A percentile compares a stretch with the other conserved stretches of the same genome.
phyloP scores from a whole-genome alignment of 108 stramenopile species.

The Cyclotella baltica region DNA sequence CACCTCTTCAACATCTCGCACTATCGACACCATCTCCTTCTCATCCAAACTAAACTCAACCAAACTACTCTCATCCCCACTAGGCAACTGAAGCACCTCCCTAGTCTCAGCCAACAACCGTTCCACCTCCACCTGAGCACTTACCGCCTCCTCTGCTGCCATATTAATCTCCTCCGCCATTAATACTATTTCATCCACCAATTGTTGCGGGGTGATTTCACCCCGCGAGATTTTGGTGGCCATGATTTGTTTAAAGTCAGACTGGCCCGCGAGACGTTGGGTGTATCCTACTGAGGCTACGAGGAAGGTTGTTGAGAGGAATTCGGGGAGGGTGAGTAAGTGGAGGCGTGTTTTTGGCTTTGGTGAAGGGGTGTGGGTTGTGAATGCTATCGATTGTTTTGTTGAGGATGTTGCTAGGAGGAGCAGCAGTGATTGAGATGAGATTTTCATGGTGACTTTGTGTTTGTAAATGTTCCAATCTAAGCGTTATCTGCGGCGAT shows the following conservation, averaged over 20 bases:
- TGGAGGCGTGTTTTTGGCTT: not conserved
- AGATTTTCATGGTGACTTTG: not conserved
- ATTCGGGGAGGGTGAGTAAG: slow-evolving; percentile 1
- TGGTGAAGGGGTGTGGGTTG: not conserved
- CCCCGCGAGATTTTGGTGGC: slow-evolving; percentile 30
- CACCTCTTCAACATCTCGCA: slow-evolving; percentile 19
- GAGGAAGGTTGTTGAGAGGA: slow-evolving; percentile 3
- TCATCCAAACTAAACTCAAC: too few relatives aligned
- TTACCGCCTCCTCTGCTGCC: slow-evolving; percentile 2
- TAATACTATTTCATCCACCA: slow-evolving; percentile 20
- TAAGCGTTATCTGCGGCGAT: too few relatives aligned
- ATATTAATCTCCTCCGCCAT: slow-evolving; percentile 33
- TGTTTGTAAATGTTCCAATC: too few relatives aligned
- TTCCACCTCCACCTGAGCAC: slow-evolving; percentile 26
- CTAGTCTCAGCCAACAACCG: slow-evolving; percentile 22
- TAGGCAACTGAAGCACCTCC: slow-evolving; percentile 21
- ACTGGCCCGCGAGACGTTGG: slow-evolving; percentile 20
- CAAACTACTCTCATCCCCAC: slow-evolving; percentile 18
- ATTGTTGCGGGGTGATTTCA: slow-evolving; percentile 22
- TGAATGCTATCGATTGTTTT: not conserved
- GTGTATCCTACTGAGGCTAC: slow-evolving; percentile 30
- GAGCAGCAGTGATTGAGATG: slow-evolving; percentile 1
- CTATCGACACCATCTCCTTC: not conserved
- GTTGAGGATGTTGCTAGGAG: not conserved
- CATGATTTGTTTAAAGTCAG: slow-evolving; percentile 30